Percentiles rank a stretch among this genome's conserved stretches.
Evolutionary conservation across 108 stramenopile species (phyloP).

Genomic region (Craspedostauros australis): DNA sequence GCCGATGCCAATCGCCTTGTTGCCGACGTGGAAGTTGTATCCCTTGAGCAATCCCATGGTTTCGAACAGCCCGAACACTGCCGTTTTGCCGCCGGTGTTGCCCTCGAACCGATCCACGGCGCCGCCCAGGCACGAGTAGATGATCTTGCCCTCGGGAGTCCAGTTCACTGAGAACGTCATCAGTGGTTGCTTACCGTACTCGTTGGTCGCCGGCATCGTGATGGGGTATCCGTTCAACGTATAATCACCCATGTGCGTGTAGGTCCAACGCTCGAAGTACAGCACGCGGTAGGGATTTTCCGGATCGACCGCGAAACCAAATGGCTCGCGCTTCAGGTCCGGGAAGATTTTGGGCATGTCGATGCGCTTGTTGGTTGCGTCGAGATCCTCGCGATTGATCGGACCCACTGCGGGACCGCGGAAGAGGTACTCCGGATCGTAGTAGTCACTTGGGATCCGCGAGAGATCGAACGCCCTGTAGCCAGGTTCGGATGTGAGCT

Average conservation of each 20-base stretch:
- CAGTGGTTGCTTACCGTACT: constrained; percentile 16
- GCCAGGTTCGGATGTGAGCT: no score
- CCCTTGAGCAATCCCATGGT: constrained; percentile 18
- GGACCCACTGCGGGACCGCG: constrained; percentile 41
- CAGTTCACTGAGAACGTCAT: constrained; percentile 23
- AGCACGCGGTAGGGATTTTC: constrained; percentile 43
- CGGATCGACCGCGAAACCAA: constrained; percentile 45
- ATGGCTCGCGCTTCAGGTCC: constrained; percentile 19
- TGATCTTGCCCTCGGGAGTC: constrained; percentile 36
- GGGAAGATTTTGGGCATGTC: constrained; percentile 27
- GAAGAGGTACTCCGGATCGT: constrained; percentile 31
- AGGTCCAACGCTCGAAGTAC: constrained; percentile 40
- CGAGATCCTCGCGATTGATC: constrained; percentile 23
- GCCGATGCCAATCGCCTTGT: no score
- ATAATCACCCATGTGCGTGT: constrained; percentile 23
- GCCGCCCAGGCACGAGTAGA: constrained; percentile 17
- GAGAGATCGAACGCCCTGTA: no score
- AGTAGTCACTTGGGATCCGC: no score
- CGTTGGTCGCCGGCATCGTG: constrained; percentile 13
- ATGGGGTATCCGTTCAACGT: no score
- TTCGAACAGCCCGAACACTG: constrained; percentile 33
- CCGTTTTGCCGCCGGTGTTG: constrained; percentile 24
- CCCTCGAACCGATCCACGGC: constrained; percentile 44
- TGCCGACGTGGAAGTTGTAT: no score
- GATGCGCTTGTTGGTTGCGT: constrained; percentile 21